Conservation (phyloP, 1,284 basidiomycete species). For the Sparassis latifolia region DNA sequence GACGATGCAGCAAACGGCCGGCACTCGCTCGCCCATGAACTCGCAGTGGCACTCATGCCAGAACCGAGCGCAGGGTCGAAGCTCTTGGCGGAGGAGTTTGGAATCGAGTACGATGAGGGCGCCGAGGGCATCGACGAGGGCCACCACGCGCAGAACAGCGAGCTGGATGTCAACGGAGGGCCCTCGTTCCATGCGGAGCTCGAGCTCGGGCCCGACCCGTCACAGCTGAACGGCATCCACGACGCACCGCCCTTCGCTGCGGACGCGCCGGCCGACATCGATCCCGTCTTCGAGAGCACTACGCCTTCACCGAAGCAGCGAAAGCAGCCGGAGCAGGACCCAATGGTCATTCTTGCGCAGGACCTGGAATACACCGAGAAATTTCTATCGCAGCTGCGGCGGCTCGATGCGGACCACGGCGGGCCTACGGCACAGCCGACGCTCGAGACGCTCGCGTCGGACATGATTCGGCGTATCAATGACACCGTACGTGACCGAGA, state of each 20-base stretch:
- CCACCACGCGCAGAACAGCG: conserved; percentile 14
- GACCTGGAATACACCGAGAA: conserved; percentile 72
- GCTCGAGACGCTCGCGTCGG: conserved; percentile 66
- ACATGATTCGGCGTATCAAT: conserved; percentile 69
- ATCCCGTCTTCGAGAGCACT: conserved; percentile 41
- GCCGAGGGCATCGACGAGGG: conserved; percentile 69
- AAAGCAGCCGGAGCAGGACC: conserved; percentile 47
- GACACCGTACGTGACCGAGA: conserved; percentile 70
- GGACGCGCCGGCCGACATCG: conserved; percentile 29
- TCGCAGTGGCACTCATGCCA: conserved; percentile 76
- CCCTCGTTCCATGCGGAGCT: conserved; percentile 19
- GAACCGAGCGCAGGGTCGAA: conserved; percentile 71
- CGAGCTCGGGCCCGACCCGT: conserved; percentile 8
- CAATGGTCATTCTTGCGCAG: conserved; percentile 63
- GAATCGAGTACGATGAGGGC: conserved; percentile 80
- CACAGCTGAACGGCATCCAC: conserved; percentile 6
- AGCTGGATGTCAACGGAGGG: conserved; percentile 4
- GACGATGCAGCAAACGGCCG: conserved; percentile 39
- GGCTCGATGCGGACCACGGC: conserved; percentile 51
- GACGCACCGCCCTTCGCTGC: conserved; percentile 16
- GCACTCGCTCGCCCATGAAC: conserved; percentile 75
- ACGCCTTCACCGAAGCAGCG: conserved; percentile 25
- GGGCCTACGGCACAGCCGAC: conserved; percentile 37
- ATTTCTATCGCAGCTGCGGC: conserved; percentile 64
- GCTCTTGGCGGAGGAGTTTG: conserved; percentile 76